Percentiles rank a stretch among this genome's conserved stretches.
phyloP scores from a whole-genome alignment of 306 rosid species.

The Coriaria nepalensis region DNA sequence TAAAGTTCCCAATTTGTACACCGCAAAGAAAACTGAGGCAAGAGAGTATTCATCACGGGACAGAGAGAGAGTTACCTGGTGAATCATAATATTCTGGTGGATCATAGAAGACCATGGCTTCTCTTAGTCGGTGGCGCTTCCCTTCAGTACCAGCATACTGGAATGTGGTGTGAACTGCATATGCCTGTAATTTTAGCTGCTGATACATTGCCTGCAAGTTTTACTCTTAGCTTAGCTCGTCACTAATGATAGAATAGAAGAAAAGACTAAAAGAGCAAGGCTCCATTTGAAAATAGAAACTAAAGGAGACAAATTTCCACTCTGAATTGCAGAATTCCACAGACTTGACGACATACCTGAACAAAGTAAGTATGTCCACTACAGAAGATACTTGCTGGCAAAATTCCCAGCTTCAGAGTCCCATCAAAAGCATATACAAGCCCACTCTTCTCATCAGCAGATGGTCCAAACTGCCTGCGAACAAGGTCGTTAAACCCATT shows the following conservation, averaged over 20 bases:
- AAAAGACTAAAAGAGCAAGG: not conserved
- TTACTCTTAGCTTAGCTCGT: too few relatives aligned
- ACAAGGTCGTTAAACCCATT: conserved; percentile 74
- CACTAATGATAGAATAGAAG: not conserved
- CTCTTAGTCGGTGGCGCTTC: conserved; percentile 92
- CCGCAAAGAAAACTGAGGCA: not conserved
- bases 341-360: conserved; percentile 46
- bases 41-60: not conserved
- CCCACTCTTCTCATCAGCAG: conserved; percentile 56
- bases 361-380: conserved; percentile 97
- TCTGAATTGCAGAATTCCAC: conserved; percentile 6
- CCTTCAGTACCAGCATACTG: conserved; percentile 90
- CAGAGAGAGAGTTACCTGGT: conserved; percentile 33
- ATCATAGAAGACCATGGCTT: conserved; percentile 78
- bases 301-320: not conserved
- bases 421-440: conserved; percentile 90
- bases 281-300: conserved; percentile 6
- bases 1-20: conserved; percentile 7
- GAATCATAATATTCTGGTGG: conserved; percentile 84
- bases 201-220: conserved; percentile 66
- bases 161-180: conserved; percentile 91
- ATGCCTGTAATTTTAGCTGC: conserved; percentile 77
- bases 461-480: conserved; percentile 60
- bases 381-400: conserved; percentile 85
- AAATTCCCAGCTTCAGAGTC: conserved; percentile 70